Conservation (phyloP, 805 yeast genomes). For the Hanseniaspora guilliermondii region DNA sequence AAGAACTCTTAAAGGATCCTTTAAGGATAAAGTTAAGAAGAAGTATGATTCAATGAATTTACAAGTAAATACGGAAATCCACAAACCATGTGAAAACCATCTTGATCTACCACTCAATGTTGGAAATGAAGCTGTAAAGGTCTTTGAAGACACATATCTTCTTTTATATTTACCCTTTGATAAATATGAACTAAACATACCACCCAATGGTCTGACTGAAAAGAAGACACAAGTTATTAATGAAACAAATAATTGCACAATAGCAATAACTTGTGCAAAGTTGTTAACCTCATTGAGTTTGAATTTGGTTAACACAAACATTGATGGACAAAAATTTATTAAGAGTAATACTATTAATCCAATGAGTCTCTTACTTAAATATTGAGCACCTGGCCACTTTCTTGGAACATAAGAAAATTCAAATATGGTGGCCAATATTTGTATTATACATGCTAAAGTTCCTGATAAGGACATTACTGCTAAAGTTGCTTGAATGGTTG, state of each 20-base stretch:
- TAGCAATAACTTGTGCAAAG: slow-evolving; percentile 34
- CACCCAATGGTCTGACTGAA: slow-evolving; percentile 50
- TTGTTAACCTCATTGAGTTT: slow-evolving; percentile 24
- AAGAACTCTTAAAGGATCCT: slow-evolving; percentile 62
- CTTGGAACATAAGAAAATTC: slow-evolving; percentile 61
- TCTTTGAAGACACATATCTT: slow-evolving; percentile 38
- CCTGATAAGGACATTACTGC: slow-evolving; percentile 61
- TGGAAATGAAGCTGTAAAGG: slow-evolving; percentile 51
- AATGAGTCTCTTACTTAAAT: slow-evolving; percentile 37
- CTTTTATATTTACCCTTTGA: slow-evolving; percentile 28
- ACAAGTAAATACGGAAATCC: slow-evolving; percentile 55
- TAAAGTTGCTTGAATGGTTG: slow-evolving; percentile 42
- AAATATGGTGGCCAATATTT: slow-evolving; percentile 41
- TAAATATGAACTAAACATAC: slow-evolving; percentile 36
- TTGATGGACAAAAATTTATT: slow-evolving; percentile 39
- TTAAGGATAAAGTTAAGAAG: slow-evolving; percentile 57
- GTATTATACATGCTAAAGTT: slow-evolving; percentile 43
- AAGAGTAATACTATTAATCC: slow-evolving; percentile 34
- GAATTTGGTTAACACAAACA: slow-evolving; percentile 36
- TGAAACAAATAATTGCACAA: slow-evolving; percentile 46
- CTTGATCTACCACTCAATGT: slow-evolving; percentile 40
- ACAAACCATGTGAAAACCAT: slow-evolving; percentile 53
- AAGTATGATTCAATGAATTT: slow-evolving; percentile 70
- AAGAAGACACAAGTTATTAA: slow-evolving; percentile 42
- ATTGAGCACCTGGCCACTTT: slow-evolving; percentile 58